These are phyloP conservation scores for Pythium aphanidermatum DNA, from an alignment of 352 stramenopile genomes.

Conservation along the genomic window DNA sequence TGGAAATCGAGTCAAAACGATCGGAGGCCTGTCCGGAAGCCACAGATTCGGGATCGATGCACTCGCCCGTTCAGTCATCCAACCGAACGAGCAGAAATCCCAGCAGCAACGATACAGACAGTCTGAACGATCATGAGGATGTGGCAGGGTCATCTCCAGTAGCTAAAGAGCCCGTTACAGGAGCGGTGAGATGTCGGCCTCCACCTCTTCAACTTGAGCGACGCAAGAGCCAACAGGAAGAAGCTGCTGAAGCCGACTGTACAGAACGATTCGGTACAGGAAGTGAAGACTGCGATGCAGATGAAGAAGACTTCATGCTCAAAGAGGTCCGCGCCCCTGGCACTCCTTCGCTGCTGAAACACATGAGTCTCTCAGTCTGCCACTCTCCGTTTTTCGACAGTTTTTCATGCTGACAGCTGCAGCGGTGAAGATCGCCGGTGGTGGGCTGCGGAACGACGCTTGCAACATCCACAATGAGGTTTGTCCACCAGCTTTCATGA, in stretches of 20 bases:
- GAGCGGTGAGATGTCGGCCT: not conserved
- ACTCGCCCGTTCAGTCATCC: constrained; percentile 2
- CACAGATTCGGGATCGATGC: not conserved
- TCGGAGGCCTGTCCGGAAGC: not conserved
- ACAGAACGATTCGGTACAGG: too few relatives aligned
- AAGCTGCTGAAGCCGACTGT: too few relatives aligned
- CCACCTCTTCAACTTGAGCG: constrained; percentile 16
- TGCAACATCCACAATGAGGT: constrained; percentile 60
- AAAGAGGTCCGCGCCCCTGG: constrained; percentile 35
- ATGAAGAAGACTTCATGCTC: constrained; percentile 26
- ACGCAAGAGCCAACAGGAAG: constrained; percentile 7
- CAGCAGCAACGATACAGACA: constrained; percentile 10
- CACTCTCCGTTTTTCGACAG: constrained; percentile 29
- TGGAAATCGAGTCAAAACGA: too few relatives aligned
- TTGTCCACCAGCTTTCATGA: too few relatives aligned
- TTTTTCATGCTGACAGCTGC: constrained; percentile 58
- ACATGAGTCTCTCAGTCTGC: constrained; percentile 30
- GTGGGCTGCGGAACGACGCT: constrained; percentile 39
- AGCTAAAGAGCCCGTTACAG: too few relatives aligned
- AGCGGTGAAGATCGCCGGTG: constrained; percentile 47
- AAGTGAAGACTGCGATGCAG: not conserved
- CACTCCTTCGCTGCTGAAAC: constrained; percentile 18
- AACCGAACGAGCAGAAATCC: constrained; percentile 19
- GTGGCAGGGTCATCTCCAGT: not conserved
- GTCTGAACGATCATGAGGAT: constrained; percentile 7